Conservation (phyloP, 2,329 filamentous ascomycete genomes). For the Penicillium occitanis region DNA sequence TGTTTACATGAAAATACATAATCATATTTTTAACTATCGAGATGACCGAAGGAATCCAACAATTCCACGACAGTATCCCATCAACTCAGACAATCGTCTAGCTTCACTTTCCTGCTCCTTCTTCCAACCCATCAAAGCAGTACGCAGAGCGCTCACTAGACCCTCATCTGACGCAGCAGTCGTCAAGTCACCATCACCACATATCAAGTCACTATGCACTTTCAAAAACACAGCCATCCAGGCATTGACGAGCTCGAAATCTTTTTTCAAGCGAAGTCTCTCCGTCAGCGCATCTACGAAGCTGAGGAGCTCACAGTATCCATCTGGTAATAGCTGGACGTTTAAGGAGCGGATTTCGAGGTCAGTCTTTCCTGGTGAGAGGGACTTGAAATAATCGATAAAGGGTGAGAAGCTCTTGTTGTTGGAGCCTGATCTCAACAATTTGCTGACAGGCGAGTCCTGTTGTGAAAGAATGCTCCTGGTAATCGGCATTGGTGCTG, state of each 20-base stretch:
- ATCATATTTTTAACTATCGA: slow-evolving; percentile 31
- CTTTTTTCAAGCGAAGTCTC: slow-evolving; percentile 65
- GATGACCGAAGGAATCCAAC: slow-evolving; percentile 72
- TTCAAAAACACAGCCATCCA: slow-evolving; percentile 96
- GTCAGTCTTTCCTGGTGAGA: slow-evolving; percentile 83
- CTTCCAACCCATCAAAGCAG: slow-evolving; percentile 68
- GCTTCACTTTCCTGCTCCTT: slow-evolving; percentile 69
- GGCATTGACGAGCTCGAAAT: slow-evolving; percentile 91
- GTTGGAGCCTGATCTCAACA: slow-evolving; percentile 48
- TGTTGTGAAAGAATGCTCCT: slow-evolving; percentile 48
- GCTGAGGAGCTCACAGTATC: slow-evolving; percentile 67
- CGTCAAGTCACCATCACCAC: slow-evolving; percentile 47
- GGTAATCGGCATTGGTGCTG: slow-evolving; percentile 66
- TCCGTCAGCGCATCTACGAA: slow-evolving; percentile 81
- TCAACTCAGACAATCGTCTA: slow-evolving; percentile 68
- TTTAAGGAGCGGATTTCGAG: slow-evolving; percentile 82
- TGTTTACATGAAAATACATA: slow-evolving; percentile 3
- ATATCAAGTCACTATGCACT: slow-evolving; percentile 67
- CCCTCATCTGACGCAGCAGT: slow-evolving; percentile 37
- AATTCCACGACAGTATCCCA: slow-evolving; percentile 85
- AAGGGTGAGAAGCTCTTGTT: slow-evolving; percentile 66
- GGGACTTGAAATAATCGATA: slow-evolving; percentile 73
- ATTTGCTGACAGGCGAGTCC: slow-evolving; percentile 47
- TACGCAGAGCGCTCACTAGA: slow-evolving; percentile 55
- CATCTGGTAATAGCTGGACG: slow-evolving; percentile 38